These are phyloP conservation scores for Fusarium sp. DNA, from an alignment of 2,329 filamentous ascomycete species.

Conservation along the genomic window DNA sequence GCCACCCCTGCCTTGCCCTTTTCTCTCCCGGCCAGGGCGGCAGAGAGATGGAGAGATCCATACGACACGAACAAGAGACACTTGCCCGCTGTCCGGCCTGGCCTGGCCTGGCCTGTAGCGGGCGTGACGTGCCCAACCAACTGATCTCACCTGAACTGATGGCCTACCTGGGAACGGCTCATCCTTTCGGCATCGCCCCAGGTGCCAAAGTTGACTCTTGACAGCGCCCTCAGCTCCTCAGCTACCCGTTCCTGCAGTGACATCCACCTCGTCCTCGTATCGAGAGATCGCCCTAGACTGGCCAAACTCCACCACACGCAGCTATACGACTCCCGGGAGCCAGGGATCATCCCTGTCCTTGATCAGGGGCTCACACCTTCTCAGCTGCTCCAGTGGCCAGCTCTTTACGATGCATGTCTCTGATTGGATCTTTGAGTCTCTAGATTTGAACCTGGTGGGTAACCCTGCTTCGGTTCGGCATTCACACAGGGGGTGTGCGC, in stretches of 20 bases:
- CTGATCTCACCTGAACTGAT: neutral
- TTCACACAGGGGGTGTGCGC: constrained; percentile 14
- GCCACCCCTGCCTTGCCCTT: neutral
- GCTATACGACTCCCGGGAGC: constrained; percentile 16
- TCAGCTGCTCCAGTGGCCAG: constrained; percentile 32
- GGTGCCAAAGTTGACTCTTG: neutral
- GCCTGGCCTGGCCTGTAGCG: neutral
- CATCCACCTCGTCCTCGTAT: constrained; percentile 28
- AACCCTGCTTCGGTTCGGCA: constrained; percentile 22
- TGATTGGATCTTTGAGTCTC: constrained; percentile 28
- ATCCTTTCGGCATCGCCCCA: neutral
- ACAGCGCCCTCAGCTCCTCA: neutral
- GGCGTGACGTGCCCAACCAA: neutral
- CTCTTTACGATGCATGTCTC: neutral
- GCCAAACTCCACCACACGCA: neutral
- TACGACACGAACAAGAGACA: constrained; percentile 9
- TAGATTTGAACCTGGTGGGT: neutral
- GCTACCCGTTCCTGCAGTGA: constrained; percentile 5
- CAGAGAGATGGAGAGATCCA: neutral
- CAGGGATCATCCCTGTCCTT: constrained; percentile 20
- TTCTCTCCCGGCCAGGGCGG: neutral
- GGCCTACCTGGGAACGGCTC: neutral
- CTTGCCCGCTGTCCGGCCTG: neutral
- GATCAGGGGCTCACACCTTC: constrained; percentile 32
- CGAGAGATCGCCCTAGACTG: constrained; percentile 15